Percentiles rank a stretch among this genome's conserved stretches.
Evolutionary conservation across 164 flowering plant genomes (phyloP).

Genomic region (Piper betle): DNA sequence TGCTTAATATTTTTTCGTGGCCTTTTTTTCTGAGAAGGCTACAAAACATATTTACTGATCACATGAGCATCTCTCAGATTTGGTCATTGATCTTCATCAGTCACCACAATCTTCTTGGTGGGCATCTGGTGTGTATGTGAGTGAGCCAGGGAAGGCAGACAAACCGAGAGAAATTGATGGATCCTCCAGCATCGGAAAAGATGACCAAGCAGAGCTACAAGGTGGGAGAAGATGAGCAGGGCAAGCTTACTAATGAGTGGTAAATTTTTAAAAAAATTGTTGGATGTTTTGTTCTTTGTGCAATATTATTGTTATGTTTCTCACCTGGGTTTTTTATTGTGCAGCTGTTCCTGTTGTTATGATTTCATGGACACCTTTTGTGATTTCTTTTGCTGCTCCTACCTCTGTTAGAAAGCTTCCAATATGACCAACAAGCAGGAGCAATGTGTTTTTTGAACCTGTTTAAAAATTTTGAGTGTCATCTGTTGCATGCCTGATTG

Average conservation of each 20-base stretch:
- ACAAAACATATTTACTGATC: too few relatives aligned
- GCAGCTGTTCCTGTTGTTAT: conserved; percentile 51
- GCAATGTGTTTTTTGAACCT: background rate
- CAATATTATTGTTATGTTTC: background rate
- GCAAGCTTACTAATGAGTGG: conserved; percentile 37
- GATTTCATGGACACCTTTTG: conserved; percentile 29
- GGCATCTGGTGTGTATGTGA: background rate
- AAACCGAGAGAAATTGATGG: conserved; percentile 30
- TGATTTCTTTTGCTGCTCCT: conserved; percentile 29
- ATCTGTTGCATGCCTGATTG: background rate
- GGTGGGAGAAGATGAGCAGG: conserved; percentile 25
- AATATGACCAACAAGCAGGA: background rate
- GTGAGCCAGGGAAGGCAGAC: background rate
- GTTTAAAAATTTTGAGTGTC: background rate
- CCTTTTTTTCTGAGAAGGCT: too few relatives aligned
- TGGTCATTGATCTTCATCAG: too few relatives aligned
- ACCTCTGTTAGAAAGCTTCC: conserved; percentile 11
- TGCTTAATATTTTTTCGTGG: too few relatives aligned
- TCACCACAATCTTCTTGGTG: too few relatives aligned
- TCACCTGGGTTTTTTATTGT: background rate
- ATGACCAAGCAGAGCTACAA: conserved; percentile 7
- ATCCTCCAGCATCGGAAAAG: conserved; percentile 37
- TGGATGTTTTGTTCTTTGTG: conserved; percentile 3
- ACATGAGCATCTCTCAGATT: too few relatives aligned
- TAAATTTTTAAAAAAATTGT: conserved; percentile 4